phyloP scores from a whole-genome alignment of 257 asterid genomes.

The Fraxinus americana region DNA sequence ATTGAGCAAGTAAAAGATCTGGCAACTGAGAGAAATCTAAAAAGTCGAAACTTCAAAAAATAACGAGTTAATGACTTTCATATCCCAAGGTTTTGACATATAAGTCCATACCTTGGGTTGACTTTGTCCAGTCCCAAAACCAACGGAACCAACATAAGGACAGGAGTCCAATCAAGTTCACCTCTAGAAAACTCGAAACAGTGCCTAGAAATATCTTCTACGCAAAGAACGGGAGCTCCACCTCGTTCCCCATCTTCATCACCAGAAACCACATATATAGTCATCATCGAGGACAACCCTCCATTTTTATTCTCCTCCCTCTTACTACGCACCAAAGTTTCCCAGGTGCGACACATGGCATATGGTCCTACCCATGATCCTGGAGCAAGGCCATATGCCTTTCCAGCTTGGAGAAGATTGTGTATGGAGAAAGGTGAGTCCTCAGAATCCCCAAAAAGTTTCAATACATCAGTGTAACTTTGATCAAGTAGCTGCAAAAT shows the following conservation, averaged over 20 bases:
- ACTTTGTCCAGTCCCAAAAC: conserved; percentile 92
- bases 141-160: conserved; percentile 86
- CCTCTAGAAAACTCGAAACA: conserved; percentile 51
- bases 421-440: conserved; percentile 86
- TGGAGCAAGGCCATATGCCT: conserved; percentile 81
- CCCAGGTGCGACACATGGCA: conserved; percentile 99
- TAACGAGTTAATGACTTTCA: background rate
- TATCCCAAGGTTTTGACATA: conserved; percentile 1
- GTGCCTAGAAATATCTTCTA: conserved; percentile 61
- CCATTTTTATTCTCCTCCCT: conserved; percentile 44
- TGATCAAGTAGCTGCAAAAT: conserved; percentile 65
- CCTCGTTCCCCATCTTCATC: conserved; percentile 98
- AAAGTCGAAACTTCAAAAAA: background rate
- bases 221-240: conserved; percentile 90
- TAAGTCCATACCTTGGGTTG: conserved; percentile 72
- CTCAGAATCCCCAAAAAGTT: conserved; percentile 88
- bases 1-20: conserved; percentile 1
- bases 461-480: conserved; percentile 68
- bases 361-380: conserved; percentile 99
- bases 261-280: conserved; percentile 88
- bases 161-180: conserved; percentile 66
- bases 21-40: background rate
- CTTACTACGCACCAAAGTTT: conserved; percentile 60
- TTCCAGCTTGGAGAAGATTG: conserved; percentile 92
- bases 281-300: conserved; percentile 48